Base-by-base conservation (phyloP, 192 early-diverging fungal species). In the Podila epigama region DNA sequence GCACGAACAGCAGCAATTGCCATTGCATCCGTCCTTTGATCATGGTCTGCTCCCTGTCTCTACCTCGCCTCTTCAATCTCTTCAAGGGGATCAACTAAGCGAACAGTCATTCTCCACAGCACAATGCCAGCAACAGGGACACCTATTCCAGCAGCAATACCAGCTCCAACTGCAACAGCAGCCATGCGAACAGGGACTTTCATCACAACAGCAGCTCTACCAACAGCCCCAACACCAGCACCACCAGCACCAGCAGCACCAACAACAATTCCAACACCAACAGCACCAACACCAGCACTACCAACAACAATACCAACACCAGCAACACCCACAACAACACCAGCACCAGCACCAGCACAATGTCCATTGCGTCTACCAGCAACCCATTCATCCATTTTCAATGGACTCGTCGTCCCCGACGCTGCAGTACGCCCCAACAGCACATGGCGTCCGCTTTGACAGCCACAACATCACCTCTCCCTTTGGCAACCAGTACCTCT, bases 341-440 rank as follows among this genome's bases (percentile, higher is more conserved):
- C 66, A 51, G 31, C 48, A 60, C 6, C 58, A 55, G 28, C 68
- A 53, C 29, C 58, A 69, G 15, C 52, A 34, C n/a, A 18, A 34
- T 7, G 44, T 31, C 20, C 28, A 53, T 12, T 75, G 51, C 32
- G 42, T 58, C 18, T 61, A 61, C 22, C 69, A 71, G 40, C n/a
- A 41, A 28, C 39, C 70, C 12, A 32, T 75, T 7, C 70, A 75
- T 42, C 70, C 70, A 12, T 52, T 75, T 39, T 63, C 65, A 13
- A 50, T 75, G 48, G 63, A 66, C 1, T 11, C 22, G 36, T 5
- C 48, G 15, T 48, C 51, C 27, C n/a, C 52, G 4, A 33, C 53
- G 29, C 12, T 58, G 18, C 41, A 42, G 36, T 20, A 55, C 15
- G 11, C 28, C 28, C 32, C 62, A n/a, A 50, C 62, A 20, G 33